Conservation (phyloP, 179 eudicot genomes). For the Beta lomatogona region DNA sequence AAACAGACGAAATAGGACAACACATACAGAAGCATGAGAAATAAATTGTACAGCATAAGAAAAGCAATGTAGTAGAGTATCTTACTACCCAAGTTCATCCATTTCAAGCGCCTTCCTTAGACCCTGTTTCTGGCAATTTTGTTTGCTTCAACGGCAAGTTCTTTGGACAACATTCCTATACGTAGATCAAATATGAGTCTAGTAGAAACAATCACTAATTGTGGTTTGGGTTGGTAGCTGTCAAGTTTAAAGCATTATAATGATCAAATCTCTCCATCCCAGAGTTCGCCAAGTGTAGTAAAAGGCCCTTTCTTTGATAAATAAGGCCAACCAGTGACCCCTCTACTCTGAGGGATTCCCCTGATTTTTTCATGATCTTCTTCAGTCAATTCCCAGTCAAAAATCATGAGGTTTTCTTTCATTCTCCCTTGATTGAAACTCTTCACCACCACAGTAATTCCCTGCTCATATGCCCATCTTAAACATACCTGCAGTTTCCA, state of each 20-base stretch:
- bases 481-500: slow-evolving; percentile 40
- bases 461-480: slow-evolving; percentile 62
- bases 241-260: neutral
- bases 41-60: too few relatives aligned
- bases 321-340: slow-evolving; percentile 40
- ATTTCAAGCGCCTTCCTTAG: neutral
- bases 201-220: neutral
- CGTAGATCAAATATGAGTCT: neutral
- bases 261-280: slow-evolving; percentile 56
- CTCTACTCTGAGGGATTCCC: slow-evolving; percentile 54
- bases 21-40: neutral
- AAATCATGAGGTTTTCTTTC: slow-evolving; percentile 54
- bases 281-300: slow-evolving; percentile 48
- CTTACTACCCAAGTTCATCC: neutral
- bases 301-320: slow-evolving; percentile 49
- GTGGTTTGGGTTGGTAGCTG: neutral
- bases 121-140: neutral
- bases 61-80: neutral
- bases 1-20: neutral
- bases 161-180: too few relatives aligned
- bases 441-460: slow-evolving; percentile 50
- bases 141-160: neutral
- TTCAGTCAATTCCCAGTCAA: slow-evolving; percentile 48
- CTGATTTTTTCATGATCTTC: slow-evolving; percentile 50
- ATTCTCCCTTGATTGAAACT: slow-evolving; percentile 56